phyloP scores from a whole-genome alignment of 805 yeast species.

The Saccharomycopsis fermentans region DNA sequence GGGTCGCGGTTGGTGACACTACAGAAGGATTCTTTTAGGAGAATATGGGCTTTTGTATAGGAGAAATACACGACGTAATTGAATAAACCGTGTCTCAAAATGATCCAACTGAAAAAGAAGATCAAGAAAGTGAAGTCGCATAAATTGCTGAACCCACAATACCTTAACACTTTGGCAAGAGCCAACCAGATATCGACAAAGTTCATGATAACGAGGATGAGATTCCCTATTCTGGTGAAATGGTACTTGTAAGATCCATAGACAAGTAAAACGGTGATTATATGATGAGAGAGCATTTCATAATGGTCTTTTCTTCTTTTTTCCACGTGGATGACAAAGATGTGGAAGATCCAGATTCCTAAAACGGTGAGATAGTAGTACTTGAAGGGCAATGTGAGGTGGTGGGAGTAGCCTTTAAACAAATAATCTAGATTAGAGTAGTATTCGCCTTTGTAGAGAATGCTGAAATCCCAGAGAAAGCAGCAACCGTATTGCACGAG shows the following conservation, averaged over 20 bases:
- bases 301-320: constrained; percentile 68
- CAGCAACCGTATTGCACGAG: constrained; percentile 47
- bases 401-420: constrained; percentile 55
- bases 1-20: not conserved
- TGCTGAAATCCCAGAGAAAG: constrained; percentile 44
- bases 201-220: constrained; percentile 74
- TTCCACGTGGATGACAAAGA: constrained; percentile 68
- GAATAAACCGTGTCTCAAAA: constrained; percentile 63
- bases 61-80: constrained; percentile 57
- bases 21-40: not conserved
- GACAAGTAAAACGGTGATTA: constrained; percentile 61
- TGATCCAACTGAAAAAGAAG: constrained; percentile 61
- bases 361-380: constrained; percentile 60
- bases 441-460: constrained; percentile 52
- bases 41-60: constrained; percentile 10
- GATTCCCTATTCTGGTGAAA: constrained; percentile 69
- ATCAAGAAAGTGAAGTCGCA: constrained; percentile 65
- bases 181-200: constrained; percentile 65
- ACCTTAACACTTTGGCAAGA: constrained; percentile 67
- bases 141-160: constrained; percentile 45
- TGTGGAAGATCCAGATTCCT: constrained; percentile 76
- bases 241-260: constrained; percentile 65
- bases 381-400: constrained; percentile 44
- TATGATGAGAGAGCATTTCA: constrained; percentile 86
- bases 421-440: constrained; percentile 46